Conservation (phyloP, 202 grass and related monocot species). For the Dendrocalamus latiflorus region DNA sequence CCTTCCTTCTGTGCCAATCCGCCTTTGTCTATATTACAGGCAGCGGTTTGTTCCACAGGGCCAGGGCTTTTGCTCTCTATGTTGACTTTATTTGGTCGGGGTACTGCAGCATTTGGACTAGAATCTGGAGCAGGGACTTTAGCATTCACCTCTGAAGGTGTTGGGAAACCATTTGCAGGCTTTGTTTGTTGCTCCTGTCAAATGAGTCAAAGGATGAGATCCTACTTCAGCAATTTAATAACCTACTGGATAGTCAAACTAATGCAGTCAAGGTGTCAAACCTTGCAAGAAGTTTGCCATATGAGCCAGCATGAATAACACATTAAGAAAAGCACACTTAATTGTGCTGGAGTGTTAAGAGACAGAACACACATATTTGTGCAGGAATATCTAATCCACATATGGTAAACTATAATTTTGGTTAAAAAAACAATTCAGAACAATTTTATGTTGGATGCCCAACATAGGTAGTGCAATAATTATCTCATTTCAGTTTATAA, state of each 20-base stretch:
- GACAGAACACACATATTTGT: background rate
- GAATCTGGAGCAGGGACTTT: constrained; percentile 45
- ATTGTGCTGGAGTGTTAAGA: background rate
- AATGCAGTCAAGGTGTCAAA: background rate
- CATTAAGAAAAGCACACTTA: background rate
- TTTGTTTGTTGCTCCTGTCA: constrained; percentile 50
- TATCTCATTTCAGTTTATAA: constrained; percentile 4
- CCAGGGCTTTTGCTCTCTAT: constrained; percentile 46
- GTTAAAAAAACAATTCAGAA: background rate
- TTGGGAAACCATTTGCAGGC: constrained; percentile 40
- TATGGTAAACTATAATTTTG: background rate
- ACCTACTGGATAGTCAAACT: background rate
- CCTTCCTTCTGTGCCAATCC: constrained; percentile 66
- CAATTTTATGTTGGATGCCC: background rate
- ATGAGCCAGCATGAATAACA: background rate
- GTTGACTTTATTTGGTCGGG: constrained; percentile 42
- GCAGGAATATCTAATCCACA: background rate
- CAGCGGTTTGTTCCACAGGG: constrained; percentile 40
- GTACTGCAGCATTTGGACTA: constrained; percentile 36
- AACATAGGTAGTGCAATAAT: background rate
- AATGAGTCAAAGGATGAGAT: background rate
- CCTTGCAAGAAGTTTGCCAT: background rate
- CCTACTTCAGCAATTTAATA: background rate
- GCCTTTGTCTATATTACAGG: constrained; percentile 39
- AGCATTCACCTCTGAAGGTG: constrained; percentile 41